Percentiles rank a stretch among this genome's conserved stretches.
Conservation (phyloP, 495 filamentous ascomycete species). For the Arthonia radiata region DNA sequence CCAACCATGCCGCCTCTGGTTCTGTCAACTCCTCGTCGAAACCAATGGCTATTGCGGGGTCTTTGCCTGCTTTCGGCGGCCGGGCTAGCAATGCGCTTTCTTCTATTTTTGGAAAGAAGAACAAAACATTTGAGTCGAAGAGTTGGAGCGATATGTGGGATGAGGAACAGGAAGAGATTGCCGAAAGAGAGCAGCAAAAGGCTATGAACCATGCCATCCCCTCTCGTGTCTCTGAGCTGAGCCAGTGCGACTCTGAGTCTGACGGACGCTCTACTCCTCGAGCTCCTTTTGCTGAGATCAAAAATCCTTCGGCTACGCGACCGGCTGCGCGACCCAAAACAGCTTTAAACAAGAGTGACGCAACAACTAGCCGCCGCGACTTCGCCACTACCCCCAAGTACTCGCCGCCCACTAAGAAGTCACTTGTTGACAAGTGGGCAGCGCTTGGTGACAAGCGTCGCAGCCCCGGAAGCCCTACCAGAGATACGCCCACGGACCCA, state of each 20-base stretch:
- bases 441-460: conserved; percentile 56
- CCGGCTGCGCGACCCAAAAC: conserved; percentile 34
- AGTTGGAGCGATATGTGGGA: conserved; percentile 97
- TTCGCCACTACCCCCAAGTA: conserved; percentile 23
- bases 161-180: conserved; percentile 52
- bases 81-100: conserved; percentile 38
- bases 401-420: conserved; percentile 24
- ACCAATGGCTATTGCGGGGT: conserved; percentile 42
- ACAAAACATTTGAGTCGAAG: conserved; percentile 58
- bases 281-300: conserved; percentile 12
- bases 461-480: conserved; percentile 27
- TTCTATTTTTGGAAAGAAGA: conserved; percentile 52
- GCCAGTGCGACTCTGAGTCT: conserved; percentile 9
- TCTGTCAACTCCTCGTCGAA: conserved; percentile 20
- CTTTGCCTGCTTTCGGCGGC: conserved; percentile 41
- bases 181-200: conserved; percentile 22
- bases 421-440: conserved; percentile 60
- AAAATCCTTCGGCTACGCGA: conserved; percentile 12
- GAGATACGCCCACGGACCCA: conserved; percentile 9
- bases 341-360: conserved; percentile 14
- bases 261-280: conserved; percentile 12
- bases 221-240: conserved; percentile 4
- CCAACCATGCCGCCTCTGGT: conserved; percentile 18
- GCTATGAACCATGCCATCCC: conserved; percentile 8
- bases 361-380: conserved; percentile 23